Evolutionary conservation across 306 rosid genomes (phyloP).

Genomic region (Glycyrrhiza uralensis): DNA sequence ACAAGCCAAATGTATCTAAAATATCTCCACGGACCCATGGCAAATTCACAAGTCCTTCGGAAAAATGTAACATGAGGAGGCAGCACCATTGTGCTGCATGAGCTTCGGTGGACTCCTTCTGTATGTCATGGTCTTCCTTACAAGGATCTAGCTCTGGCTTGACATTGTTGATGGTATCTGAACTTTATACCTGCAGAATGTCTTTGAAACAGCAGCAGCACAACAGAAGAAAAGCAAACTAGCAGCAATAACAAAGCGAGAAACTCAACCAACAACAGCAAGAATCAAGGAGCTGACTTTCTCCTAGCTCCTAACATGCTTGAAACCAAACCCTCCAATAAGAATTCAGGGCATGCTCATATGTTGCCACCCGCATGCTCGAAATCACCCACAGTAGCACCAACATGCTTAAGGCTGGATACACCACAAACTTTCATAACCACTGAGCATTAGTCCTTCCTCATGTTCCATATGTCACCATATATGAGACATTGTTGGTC

Average conservation of each 20-base stretch:
- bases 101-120: neutral
- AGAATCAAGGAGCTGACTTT: slow-evolving; percentile 3
- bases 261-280: neutral
- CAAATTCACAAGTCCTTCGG: neutral
- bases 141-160: neutral
- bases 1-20: neutral
- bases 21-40: neutral
- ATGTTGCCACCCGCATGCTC: neutral
- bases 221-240: slow-evolving; percentile 2
- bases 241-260: neutral
- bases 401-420: slow-evolving; percentile 7
- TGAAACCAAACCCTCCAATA: neutral
- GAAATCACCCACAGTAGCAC: slow-evolving; percentile 1
- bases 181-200: neutral
- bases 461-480: neutral
- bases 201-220: slow-evolving; percentile 3
- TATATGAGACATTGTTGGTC: neutral
- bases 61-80: neutral
- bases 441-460: neutral
- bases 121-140: neutral
- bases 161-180: neutral
- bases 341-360: slow-evolving; percentile 7
- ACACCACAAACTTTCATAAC: slow-evolving; percentile 1
- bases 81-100: neutral
- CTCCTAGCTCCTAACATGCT: neutral